Evolutionary conservation across 2,329 filamentous ascomycete genomes (phyloP), one percentile per base, ranked within the genome.

Genomic region (Fusarium sp.): DNA sequence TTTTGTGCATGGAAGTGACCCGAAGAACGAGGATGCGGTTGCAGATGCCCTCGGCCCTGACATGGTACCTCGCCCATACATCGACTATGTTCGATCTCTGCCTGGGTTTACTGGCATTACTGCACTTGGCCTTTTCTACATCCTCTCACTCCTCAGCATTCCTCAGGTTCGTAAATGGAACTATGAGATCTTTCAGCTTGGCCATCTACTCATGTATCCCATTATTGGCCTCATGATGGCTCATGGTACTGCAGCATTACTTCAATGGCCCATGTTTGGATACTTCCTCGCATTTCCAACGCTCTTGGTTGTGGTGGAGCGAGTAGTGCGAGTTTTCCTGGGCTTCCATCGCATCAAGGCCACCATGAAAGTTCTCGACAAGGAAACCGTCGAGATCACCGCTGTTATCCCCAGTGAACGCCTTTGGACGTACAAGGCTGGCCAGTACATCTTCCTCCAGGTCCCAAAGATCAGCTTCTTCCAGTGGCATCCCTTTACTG

Each of bases 401-500:
- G 81, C 82, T 5, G 78, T 81, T 6, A 84, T 86, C 8, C 86
- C 84, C 1, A 80, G 79, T 26, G 80, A 82, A 53, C 77, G 83
- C 2, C 76, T 85, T 5, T 87, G 84, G 85, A 80, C 79, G 39
- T 88, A 87, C 71, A 81, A 83, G 54, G 86, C 86, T n/a, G 86
- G 86, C 0, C 86, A 88, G 71, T 88, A 88, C 59, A 81, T 89
- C 15, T 84, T 89, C 45, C 77, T 88, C 0, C 86, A 88, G 66
- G 84, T 88, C 0, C 87, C 86, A 0, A 65, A 78, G 31, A 74
- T 88, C 22, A 87, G 85, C 38, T 77, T 80, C 50, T 88, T 86
- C 59, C 86, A 88, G 68, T 89, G 86, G 86, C 86, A 89, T 58
- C 87, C 86, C 0, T 89, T 89, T 67, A 88, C 87, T 0, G 84